Percentiles rank a stretch among this genome's conserved stretches.
Evolutionary conservation across 768 basidiomycete genomes (phyloP).

Genomic region (Mycena belliarum): DNA sequence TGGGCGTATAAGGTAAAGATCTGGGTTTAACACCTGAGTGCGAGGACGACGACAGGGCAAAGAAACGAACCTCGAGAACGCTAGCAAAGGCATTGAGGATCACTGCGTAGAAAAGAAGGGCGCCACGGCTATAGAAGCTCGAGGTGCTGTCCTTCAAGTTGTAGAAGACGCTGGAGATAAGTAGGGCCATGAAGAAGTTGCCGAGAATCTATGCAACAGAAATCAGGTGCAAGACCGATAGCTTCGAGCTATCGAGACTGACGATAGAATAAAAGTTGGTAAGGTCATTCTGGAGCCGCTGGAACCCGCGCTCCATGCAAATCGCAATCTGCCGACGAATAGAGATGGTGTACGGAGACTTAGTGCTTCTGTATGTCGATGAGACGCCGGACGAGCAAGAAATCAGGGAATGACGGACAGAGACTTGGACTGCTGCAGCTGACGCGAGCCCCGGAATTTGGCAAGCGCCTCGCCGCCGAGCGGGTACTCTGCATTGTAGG

Average conservation of each 20-base stretch:
- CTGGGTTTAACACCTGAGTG: constrained; percentile 4
- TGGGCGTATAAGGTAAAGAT: constrained; percentile 30
- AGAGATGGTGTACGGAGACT: constrained; percentile 44
- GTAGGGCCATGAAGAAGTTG: constrained; percentile 21
- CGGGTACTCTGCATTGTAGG: constrained; percentile 32
- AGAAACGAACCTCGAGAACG: constrained; percentile 25
- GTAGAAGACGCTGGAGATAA: constrained; percentile 42
- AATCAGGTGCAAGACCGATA: not conserved
- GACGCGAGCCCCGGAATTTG: constrained; percentile 32
- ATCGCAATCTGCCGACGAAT: constrained; percentile 45
- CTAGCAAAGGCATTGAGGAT: constrained; percentile 41
- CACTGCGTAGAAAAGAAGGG: constrained; percentile 42
- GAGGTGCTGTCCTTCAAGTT: constrained; percentile 35
- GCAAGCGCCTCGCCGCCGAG: constrained; percentile 28
- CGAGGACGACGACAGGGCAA: not conserved
- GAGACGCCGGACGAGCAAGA: not conserved
- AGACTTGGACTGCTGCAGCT: constrained; percentile 39
- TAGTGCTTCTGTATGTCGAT: constrained; percentile 20
- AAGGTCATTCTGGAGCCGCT: constrained; percentile 44
- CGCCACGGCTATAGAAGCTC: constrained; percentile 45
- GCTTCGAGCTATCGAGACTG: too few relatives aligned
- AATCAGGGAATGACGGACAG: constrained; percentile 23
- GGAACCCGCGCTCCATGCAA: constrained; percentile 46
- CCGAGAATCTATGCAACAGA: constrained; percentile 18
- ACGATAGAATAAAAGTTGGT: constrained; percentile 22